Conservation (phyloP, 441 rosid species). For the Euphorbia schlechtendalii region DNA sequence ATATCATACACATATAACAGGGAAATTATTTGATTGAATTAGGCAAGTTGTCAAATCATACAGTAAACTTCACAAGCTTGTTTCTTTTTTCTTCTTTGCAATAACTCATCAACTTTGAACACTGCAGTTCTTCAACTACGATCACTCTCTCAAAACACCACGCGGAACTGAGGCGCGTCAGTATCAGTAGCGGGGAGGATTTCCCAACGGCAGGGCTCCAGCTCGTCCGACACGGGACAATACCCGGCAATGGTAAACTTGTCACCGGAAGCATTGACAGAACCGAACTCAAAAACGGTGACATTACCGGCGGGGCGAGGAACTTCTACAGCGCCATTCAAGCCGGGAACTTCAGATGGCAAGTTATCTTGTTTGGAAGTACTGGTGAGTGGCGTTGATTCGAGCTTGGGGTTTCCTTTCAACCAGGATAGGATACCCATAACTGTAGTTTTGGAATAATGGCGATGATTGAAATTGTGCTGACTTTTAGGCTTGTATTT, state of each 20-base stretch:
- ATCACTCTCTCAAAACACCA: conserved; percentile 48
- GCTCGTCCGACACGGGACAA: conserved; percentile 88
- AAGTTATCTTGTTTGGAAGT: conserved; percentile 24
- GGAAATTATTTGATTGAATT: neutral
- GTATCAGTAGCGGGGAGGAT: conserved; percentile 63
- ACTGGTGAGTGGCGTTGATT: conserved; percentile 1
- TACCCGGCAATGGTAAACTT: conserved; percentile 84
- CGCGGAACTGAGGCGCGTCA: conserved; percentile 90
- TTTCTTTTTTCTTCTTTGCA: too few species aligned
- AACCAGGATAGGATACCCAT: conserved; percentile 94
- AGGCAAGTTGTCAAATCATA: neutral
- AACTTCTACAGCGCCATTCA: conserved; percentile 87
- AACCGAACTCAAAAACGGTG: conserved; percentile 87
- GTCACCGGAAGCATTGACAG: conserved; percentile 63
- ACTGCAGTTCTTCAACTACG: conserved; percentile 1
- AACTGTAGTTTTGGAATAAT: too few species aligned
- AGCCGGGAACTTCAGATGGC: conserved; percentile 35
- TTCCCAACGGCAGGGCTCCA: conserved; percentile 95
- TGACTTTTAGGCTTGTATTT: too few species aligned
- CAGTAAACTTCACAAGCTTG: neutral
- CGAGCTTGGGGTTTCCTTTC: conserved; percentile 48
- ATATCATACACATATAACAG: neutral
- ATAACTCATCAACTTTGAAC: neutral
- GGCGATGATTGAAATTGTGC: neutral
- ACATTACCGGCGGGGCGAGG: conserved; percentile 58